Evolutionary conservation across 108 stramenopile genomes (phyloP).

Genomic region (Nannochloropsis salina): DNA sequence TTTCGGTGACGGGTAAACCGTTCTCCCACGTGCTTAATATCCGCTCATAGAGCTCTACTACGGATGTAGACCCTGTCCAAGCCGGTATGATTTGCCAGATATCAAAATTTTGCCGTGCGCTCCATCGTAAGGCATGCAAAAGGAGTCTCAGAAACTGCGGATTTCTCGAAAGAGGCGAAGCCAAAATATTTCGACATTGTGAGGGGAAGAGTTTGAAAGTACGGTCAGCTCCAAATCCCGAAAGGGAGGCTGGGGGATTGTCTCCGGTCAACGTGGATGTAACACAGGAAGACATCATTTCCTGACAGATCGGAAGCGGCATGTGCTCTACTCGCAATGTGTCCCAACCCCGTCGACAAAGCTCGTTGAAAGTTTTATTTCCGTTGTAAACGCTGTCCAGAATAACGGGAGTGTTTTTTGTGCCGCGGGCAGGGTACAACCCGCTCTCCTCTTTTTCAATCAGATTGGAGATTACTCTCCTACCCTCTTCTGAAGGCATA

Average conservation of each 20-base stretch:
- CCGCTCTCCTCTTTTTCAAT: slow-evolving; percentile 6
- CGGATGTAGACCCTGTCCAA: slow-evolving; percentile 22
- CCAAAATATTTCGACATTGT: neutral
- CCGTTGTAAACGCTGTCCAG: neutral
- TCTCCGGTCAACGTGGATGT: neutral
- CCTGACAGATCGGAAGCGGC: neutral
- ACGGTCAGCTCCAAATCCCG: no score
- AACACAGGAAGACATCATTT: neutral
- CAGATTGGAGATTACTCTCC: neutral
- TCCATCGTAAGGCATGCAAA: slow-evolving; percentile 23
- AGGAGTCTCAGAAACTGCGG: slow-evolving; percentile 45
- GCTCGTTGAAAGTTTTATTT: neutral
- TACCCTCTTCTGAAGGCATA: neutral
- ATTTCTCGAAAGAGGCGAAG: slow-evolving; percentile 7
- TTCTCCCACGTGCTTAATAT: slow-evolving; percentile 44
- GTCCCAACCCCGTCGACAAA: neutral
- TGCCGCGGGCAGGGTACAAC: neutral
- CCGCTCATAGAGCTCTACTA: slow-evolving; percentile 21
- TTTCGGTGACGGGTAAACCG: slow-evolving; percentile 20
- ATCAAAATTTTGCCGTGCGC: neutral
- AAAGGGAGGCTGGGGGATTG: neutral
- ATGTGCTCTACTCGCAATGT: neutral
- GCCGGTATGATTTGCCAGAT: slow-evolving; percentile 15
- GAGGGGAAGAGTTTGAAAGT: slow-evolving; percentile 21
- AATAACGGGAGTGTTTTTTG: neutral